Base-by-base conservation (phyloP, 441 rosid species). In the Pelargonium fulgidum region DNA sequence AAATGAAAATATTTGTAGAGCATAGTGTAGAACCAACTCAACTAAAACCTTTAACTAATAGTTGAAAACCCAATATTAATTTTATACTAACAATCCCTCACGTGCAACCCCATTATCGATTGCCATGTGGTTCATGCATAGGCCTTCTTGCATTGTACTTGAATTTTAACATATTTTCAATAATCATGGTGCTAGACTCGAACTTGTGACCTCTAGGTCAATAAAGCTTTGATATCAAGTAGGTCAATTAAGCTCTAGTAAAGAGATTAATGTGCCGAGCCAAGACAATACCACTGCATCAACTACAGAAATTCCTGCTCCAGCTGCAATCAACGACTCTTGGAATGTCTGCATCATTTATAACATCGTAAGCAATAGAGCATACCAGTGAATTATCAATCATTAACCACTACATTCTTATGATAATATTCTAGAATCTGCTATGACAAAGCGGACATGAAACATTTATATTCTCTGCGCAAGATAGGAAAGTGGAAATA, bases 221-320 rank as follows among this genome's bases (percentile, higher is more conserved):
- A 36, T 36, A 36, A 36, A 36, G 41, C 5, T 36, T 36, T 1
- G 1, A 36, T 36, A 36, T 8, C 41, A 36, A 5, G 41, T 36
- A 36, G 0, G 41, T 36, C 41, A 36, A 5, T 36, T 36, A 36
- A 36, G 8, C 19, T 9, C 54, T 65, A 48, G 73, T 36, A 67
- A 78, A 71, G 83, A 65, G 78, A 84, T 87, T 84, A 79, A 87
- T 79, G 44, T 81, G 79, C 78, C 74, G 81, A 84, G 76, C 81
- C 14, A 81, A 81, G 84, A 85, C 85, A 84, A 91, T 88, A 91
- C 97, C 98, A 93, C 97, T 89, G 98, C 88, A 81, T 93, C 96
- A 68, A 93, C 87, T 78, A 93, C 76, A 66, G 91, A 81, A 68
- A 91, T 81, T 81, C 97, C 98, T 52, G 96, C 96, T 79, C 98